phyloP scores from a whole-genome alignment of 2,329 filamentous ascomycete species.

The Diaporthe capsici region DNA sequence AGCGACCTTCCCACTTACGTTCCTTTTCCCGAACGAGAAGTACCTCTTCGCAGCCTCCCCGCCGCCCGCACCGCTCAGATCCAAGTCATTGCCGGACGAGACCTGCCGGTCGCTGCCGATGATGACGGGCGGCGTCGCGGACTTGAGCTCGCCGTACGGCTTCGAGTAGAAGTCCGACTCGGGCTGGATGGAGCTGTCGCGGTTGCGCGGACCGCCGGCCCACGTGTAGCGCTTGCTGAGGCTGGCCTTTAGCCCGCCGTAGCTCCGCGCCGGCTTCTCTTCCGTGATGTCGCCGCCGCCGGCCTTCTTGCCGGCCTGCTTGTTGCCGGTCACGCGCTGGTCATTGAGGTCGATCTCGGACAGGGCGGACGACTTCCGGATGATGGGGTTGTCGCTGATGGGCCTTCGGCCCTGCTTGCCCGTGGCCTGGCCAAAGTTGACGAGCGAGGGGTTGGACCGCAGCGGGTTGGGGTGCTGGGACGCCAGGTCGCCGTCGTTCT shows the following conservation, averaged over 20 bases:
- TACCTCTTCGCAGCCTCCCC: constrained; percentile 41
- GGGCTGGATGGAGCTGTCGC: constrained; percentile 64
- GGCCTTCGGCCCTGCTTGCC: constrained; percentile 35
- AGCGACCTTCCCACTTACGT: constrained; percentile 80
- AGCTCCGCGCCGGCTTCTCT: constrained; percentile 26
- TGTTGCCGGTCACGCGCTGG: constrained; percentile 59
- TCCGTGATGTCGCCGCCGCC: constrained; percentile 20
- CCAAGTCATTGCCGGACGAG: constrained; percentile 71
- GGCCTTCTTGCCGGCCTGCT: constrained; percentile 39
- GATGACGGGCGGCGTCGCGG: constrained; percentile 67
- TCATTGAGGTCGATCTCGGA: constrained; percentile 62
- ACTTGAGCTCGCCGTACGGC: constrained; percentile 71
- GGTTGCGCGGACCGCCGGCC: constrained; percentile 46
- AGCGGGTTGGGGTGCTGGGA: constrained; percentile 66
- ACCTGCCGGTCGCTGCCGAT: constrained; percentile 67
- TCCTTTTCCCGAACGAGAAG: constrained; percentile 62
- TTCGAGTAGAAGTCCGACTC: constrained; percentile 66
- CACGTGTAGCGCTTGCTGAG: constrained; percentile 40
- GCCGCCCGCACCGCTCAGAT: constrained; percentile 45
- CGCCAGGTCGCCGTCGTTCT: constrained; percentile 45
- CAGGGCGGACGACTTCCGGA: constrained; percentile 52
- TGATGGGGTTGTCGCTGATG: constrained; percentile 51
- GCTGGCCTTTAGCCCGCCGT: constrained; percentile 27
- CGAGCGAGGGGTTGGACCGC: constrained; percentile 62
- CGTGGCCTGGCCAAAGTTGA: constrained; percentile 8